Percentiles rank a stretch among this genome's conserved stretches.
These are phyloP conservation scores for Malus fusca DNA, from an alignment of 306 rosid species.

Conservation along the genomic window DNA sequence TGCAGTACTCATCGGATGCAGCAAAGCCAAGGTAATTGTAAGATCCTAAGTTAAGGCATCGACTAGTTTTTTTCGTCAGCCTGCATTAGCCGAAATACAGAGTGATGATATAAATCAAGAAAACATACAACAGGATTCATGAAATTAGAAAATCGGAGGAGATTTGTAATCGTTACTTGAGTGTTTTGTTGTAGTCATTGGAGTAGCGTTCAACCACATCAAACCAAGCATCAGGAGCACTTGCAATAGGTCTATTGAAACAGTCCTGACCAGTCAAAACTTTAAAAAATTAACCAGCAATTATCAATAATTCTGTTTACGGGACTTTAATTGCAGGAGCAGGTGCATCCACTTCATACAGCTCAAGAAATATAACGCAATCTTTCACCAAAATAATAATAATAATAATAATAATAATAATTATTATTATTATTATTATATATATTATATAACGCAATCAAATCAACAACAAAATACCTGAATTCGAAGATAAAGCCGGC, in stretches of 20 bases:
- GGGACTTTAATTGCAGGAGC: neutral
- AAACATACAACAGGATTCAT: neutral
- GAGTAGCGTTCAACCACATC: constrained; percentile 94
- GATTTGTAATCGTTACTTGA: constrained; percentile 30
- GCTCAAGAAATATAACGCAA: neutral
- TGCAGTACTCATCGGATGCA: constrained; percentile 84
- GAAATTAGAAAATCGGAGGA: neutral
- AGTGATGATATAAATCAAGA: neutral
- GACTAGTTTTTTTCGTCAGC: constrained; percentile 48
- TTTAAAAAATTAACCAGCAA: neutral
- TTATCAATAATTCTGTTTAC: neutral
- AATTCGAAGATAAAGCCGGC: constrained; percentile 78
- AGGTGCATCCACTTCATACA: neutral
- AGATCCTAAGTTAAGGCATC: constrained; percentile 90
- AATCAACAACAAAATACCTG: constrained; percentile 34
- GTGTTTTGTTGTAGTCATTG: constrained; percentile 81
- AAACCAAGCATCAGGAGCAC: constrained; percentile 98
- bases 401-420: too few species aligned
- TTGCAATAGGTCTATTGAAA: constrained; percentile 86
- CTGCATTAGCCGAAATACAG: constrained; percentile 29
- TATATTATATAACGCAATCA: neutral
- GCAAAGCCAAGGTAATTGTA: constrained; percentile 95
- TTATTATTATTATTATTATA: too few species aligned
- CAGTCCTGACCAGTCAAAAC: constrained; percentile 52
- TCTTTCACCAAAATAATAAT: too few species aligned